A percentile compares a stretch with the other conserved stretches of the same genome.
These are phyloP conservation scores for Fusarium aywerte DNA, from an alignment of 2,329 filamentous ascomycete genomes.

Conservation along the genomic window DNA sequence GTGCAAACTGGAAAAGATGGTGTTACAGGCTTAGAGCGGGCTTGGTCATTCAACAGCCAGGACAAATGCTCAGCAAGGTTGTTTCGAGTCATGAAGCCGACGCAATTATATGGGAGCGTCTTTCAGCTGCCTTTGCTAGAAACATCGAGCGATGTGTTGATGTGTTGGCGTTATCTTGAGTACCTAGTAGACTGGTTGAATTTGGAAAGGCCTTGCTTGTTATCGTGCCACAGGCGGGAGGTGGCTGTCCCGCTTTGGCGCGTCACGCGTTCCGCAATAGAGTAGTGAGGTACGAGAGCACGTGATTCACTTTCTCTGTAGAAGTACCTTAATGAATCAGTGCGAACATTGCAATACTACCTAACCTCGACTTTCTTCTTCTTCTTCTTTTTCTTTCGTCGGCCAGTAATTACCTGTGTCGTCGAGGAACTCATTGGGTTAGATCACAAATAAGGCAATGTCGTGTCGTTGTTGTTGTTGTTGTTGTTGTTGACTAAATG, in stretches of 20 bases:
- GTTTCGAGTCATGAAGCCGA: slow-evolving; percentile 70
- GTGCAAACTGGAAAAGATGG: slow-evolving; percentile 52
- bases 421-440: no score
- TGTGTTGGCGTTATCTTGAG: slow-evolving; percentile 13
- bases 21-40: slow-evolving; percentile 54
- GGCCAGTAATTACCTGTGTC: no score
- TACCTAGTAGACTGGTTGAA: slow-evolving; percentile 15
- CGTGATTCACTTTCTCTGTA: slow-evolving; percentile 38
- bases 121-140: slow-evolving; percentile 34
- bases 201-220: slow-evolving; percentile 34
- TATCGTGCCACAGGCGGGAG: slow-evolving; percentile 37
- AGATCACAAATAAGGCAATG: no score
- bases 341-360: no score
- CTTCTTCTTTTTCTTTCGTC: background rate
- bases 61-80: slow-evolving; percentile 67
- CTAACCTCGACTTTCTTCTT: no score
- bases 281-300: slow-evolving; percentile 46
- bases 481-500: background rate
- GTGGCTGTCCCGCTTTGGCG: slow-evolving; percentile 39
- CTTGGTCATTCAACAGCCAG: slow-evolving; percentile 65
- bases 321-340: slow-evolving; percentile 27
- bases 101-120: slow-evolving; percentile 37
- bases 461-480: no score
- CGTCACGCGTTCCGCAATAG: slow-evolving; percentile 50
- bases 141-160: slow-evolving; percentile 43